Evolutionary conservation across 23 red algal species (phyloP), one percentile per base, ranked within the genome.

Genomic region (Gracilaria domingensis): DNA sequence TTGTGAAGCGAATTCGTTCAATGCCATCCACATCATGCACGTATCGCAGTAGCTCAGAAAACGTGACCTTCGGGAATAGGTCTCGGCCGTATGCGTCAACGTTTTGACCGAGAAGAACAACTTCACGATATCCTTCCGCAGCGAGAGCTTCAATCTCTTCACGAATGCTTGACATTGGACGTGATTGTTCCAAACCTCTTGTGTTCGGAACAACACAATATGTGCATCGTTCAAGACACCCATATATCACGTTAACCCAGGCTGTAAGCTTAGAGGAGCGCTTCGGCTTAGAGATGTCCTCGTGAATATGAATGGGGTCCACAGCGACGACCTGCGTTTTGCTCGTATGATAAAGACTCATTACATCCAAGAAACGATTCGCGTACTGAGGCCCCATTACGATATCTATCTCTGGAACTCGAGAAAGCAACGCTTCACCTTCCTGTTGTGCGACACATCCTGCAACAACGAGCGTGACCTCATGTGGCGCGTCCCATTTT

Each of bases 241-340:
- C 96, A 56, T 98, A 98, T 34, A 94, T 94, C n/a, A 98, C 74
- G 42, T 95, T 98, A n/a, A 98, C 96, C 96, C 96, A 98, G 20
- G 96, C 96, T 20, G 90, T 92, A 21, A 93, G 62, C 20, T 85
- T 76, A 11, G 83, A 86, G 26, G 79, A 74, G 35, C 96, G 74
- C 62, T 79, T 73, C 3, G 96, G 93, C 74, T 92, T 86, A 4
- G 92, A 95, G 24, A 98, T 66, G 75, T 98, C 96, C 55, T 98
- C 96, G 64, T 91, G 85, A 61, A 98, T 95, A 66, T 98, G 96
- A 56, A 95, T 86, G 0, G 96, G 96, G 50, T 98, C 93, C 23
- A 91, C 92, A 28, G 96, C 96, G 2, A 95, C 93, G 35, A 98
- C 79, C 62, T 98, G 96, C 38, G 77, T 60, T 29, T 84, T 90